These are phyloP conservation scores for Diaporthe sp. DNA, from an alignment of 2,329 filamentous ascomycete genomes.

Conservation along the genomic window DNA sequence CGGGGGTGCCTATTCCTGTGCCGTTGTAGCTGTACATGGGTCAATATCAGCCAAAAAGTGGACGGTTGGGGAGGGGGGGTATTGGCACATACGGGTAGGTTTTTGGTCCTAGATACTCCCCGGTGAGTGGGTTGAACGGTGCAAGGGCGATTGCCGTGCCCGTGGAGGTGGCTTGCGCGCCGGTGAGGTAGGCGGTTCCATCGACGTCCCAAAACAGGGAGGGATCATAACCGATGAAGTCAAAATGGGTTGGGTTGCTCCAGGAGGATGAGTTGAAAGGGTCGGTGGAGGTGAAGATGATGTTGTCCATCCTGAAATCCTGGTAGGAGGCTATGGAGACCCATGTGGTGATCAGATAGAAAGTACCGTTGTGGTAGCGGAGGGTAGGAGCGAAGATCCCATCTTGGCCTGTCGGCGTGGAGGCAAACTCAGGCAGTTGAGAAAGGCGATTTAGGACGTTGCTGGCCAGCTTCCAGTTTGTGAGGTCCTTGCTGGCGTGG, in stretches of 20 bases:
- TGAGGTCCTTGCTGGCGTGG: slow-evolving; percentile 65
- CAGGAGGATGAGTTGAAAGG: slow-evolving; percentile 45
- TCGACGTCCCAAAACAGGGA: slow-evolving; percentile 62
- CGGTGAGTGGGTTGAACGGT: slow-evolving; percentile 44
- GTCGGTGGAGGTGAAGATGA: slow-evolving; percentile 42
- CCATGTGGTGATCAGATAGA: slow-evolving; percentile 50
- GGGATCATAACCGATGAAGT: slow-evolving; percentile 60
- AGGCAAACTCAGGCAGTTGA: slow-evolving; percentile 56
- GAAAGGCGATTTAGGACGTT: slow-evolving; percentile 57
- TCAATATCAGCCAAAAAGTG: slow-evolving; percentile 39
- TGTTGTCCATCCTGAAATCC: slow-evolving; percentile 23
- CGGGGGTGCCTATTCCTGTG: slow-evolving; percentile 41
- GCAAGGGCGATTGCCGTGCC: slow-evolving; percentile 42
- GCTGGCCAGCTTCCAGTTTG: slow-evolving; percentile 61
- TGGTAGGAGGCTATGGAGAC: neutral
- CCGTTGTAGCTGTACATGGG: slow-evolving; percentile 52
- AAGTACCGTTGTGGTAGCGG: slow-evolving; percentile 48
- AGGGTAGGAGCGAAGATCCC: slow-evolving; percentile 52
- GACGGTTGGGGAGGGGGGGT: accelerated
- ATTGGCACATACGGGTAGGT: neutral
- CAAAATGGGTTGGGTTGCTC: slow-evolving; percentile 53
- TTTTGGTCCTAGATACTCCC: slow-evolving; percentile 20
- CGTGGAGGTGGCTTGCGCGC: slow-evolving; percentile 40
- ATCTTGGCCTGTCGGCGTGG: slow-evolving; percentile 48
- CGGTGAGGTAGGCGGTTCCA: slow-evolving; percentile 52